These are phyloP conservation scores for Penicillium expansum DNA, from an alignment of 2,329 filamentous ascomycete genomes.

Conservation along the genomic window DNA sequence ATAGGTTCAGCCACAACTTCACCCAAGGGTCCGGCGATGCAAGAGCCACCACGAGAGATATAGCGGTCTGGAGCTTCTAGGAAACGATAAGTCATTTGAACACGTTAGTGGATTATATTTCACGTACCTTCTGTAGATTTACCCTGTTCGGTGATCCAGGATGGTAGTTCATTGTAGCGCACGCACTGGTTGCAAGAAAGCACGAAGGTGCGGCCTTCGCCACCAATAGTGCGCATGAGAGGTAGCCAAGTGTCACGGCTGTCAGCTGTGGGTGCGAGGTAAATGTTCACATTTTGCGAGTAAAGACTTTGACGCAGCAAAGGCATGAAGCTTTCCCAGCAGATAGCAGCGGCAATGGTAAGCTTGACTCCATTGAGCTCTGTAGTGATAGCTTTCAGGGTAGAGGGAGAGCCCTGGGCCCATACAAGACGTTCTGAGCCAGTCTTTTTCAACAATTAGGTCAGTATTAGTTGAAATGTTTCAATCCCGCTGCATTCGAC, in stretches of 20 bases:
- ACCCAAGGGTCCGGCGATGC: conserved; percentile 75
- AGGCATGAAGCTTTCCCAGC: conserved; percentile 98
- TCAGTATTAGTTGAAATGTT: not conserved
- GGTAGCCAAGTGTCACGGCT: conserved; percentile 76
- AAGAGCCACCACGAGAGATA: conserved; percentile 73
- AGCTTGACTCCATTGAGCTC: conserved; percentile 74
- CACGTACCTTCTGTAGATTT: conserved; percentile 33
- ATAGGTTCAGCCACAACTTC: conserved; percentile 76
- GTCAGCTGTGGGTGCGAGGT: conserved; percentile 87
- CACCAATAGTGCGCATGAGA: conserved; percentile 76
- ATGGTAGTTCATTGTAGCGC: conserved; percentile 55
- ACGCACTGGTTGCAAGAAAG: conserved; percentile 83
- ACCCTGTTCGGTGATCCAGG: conserved; percentile 50
- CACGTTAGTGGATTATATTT: conserved; percentile 21
- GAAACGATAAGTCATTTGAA: not conserved
- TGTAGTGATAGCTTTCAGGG: conserved; percentile 74
- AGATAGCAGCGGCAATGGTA: conserved; percentile 82
- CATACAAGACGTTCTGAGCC: conserved; percentile 80
- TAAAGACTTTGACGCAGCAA: conserved; percentile 80
- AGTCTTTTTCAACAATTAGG: conserved; percentile 52
- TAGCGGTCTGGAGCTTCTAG: conserved; percentile 39
- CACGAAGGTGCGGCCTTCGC: conserved; percentile 82
- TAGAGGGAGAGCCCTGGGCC: conserved; percentile 79
- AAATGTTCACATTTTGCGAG: conserved; percentile 85
- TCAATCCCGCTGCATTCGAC: not conserved